Conservation (phyloP, 2,329 filamentous ascomycete species). For the Colletotrichum destructivum region DNA sequence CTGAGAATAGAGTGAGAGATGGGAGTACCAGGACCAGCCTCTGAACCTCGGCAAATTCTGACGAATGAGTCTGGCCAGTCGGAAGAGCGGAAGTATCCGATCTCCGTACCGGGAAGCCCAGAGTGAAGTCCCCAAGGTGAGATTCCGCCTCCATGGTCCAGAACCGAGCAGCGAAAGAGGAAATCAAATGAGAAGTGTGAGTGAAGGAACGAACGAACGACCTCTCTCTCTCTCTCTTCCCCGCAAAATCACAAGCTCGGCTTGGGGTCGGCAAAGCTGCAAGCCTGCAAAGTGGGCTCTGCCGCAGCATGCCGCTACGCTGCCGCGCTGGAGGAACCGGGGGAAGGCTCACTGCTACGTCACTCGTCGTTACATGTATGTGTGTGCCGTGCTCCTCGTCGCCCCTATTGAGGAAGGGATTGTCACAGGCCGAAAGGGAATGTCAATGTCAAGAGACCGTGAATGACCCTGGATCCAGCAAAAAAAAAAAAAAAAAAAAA, state of each 20-base stretch:
- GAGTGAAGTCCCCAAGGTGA: no score
- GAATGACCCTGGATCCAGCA: constrained; percentile 19
- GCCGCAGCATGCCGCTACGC: constrained; percentile 22
- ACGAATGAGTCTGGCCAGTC: constrained; percentile 32
- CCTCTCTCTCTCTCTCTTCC: constrained; percentile 54
- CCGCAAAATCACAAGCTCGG: constrained; percentile 74
- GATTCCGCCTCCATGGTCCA: no score
- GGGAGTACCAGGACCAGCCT: constrained; percentile 28
- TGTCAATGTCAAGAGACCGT: background rate
- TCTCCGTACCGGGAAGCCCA: constrained; percentile 11
- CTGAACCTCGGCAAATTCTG: constrained; percentile 42
- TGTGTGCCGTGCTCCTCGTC: no score
- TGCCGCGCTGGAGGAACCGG: constrained; percentile 17
- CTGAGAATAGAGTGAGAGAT: background rate
- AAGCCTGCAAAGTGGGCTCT: constrained; percentile 9
- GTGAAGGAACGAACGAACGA: background rate
- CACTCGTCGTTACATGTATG: constrained; percentile 3
- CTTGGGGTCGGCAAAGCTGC: constrained; percentile 62
- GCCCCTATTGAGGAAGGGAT: background rate
- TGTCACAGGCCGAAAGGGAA: constrained; percentile 39
- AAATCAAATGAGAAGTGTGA: no score
- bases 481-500: background rate
- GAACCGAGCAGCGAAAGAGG: no score
- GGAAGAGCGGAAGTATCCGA: constrained; percentile 34
- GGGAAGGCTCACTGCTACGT: constrained; percentile 13